Conservation (phyloP, 2,329 filamentous ascomycete genomes). For the Botrytis aclada region DNA sequence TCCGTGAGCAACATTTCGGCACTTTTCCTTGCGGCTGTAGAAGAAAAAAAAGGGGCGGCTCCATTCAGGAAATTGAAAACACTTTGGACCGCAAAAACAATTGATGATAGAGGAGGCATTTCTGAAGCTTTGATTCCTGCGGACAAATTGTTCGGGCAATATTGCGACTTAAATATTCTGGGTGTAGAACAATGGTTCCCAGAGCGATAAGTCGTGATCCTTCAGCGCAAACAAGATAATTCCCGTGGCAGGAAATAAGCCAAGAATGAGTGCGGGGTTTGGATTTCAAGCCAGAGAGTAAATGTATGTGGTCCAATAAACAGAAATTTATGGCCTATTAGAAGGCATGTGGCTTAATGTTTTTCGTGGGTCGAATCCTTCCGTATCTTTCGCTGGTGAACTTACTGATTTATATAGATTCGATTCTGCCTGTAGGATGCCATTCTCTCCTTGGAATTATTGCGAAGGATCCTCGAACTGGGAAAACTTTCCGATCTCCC, state of each 20-base stretch:
- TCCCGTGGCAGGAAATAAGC: not conserved
- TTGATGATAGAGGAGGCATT: slow-evolving; percentile 8
- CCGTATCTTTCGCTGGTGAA: not conserved
- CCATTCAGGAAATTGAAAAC: slow-evolving; percentile 13
- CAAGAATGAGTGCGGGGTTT: not conserved
- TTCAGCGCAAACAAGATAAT: not conserved
- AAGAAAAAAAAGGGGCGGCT: not conserved
- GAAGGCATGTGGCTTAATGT: not conserved
- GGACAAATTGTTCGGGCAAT: not conserved
- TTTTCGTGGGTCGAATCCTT: not conserved
- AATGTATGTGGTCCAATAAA: not conserved
- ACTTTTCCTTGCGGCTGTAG: not conserved
- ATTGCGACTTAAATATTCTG: not conserved
- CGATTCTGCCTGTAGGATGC: not conserved
- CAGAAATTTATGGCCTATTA: not conserved
- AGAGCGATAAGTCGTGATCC: not conserved
- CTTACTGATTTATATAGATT: not conserved
- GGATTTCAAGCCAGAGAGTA: not conserved
- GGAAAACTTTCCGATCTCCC: fast-evolving
- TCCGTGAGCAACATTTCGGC: slow-evolving; percentile 9
- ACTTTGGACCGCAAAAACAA: not conserved
- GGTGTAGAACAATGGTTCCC: not conserved
- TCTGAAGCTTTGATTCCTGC: not conserved
- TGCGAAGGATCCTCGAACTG: not conserved
- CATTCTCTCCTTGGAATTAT: not conserved